Evolutionary conservation across 805 yeast genomes (phyloP).

Genomic region (Starmerella sp.): DNA sequence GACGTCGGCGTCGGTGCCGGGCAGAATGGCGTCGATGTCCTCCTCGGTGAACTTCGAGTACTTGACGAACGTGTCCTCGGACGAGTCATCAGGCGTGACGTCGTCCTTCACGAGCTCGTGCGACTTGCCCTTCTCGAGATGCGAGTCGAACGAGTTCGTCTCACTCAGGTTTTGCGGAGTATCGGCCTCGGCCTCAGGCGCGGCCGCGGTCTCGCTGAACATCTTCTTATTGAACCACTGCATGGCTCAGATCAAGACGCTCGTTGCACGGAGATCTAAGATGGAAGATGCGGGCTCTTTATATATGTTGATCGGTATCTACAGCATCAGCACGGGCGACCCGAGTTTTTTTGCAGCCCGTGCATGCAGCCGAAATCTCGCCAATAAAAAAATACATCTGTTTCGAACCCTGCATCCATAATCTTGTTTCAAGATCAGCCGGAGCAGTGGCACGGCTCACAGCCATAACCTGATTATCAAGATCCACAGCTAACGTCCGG

Average conservation of each 20-base stretch:
- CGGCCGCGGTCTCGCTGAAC: background rate
- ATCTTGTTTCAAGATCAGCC: too few relatives aligned
- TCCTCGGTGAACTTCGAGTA: conserved; percentile 9
- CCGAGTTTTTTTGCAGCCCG: too few relatives aligned
- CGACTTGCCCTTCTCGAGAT: background rate
- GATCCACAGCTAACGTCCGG: too few relatives aligned
- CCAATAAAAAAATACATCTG: too few relatives aligned
- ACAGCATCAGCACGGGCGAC: too few relatives aligned
- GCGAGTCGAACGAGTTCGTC: background rate
- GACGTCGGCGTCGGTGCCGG: conserved; percentile 36
- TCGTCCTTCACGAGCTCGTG: background rate
- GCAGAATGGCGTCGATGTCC: conserved; percentile 13
- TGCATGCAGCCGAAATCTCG: too few relatives aligned
- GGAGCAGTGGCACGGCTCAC: too few relatives aligned
- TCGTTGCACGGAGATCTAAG: too few relatives aligned
- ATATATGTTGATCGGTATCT: too few relatives aligned
- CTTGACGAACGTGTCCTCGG: background rate
- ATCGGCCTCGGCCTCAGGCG: background rate
- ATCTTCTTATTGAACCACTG: background rate
- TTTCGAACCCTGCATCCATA: too few relatives aligned
- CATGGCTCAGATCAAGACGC: background rate
- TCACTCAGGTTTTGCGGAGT: background rate
- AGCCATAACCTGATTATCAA: too few relatives aligned
- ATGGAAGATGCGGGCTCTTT: too few relatives aligned
- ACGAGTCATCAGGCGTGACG: background rate